Conservation (phyloP, 106 monocot genomes). For the Dendrobium chrysotoxum region DNA sequence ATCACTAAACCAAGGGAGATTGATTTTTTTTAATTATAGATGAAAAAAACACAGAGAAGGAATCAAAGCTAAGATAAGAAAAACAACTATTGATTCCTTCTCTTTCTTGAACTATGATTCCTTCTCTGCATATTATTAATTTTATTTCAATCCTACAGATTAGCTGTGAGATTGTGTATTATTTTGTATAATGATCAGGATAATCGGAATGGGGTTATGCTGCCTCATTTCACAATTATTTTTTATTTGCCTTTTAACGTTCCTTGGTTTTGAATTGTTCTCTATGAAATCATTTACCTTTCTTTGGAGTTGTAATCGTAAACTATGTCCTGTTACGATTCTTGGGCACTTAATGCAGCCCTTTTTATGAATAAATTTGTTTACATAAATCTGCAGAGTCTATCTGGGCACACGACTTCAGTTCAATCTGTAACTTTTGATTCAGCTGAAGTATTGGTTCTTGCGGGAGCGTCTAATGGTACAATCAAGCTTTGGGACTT, state of each 20-base stretch:
- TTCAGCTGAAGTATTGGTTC: constrained; percentile 70
- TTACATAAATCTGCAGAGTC: constrained; percentile 44
- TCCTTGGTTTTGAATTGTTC: background rate
- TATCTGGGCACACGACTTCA: constrained; percentile 69
- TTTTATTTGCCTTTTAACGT: background rate
- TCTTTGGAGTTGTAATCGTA: background rate
- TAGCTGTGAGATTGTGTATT: background rate
- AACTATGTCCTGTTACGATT: background rate
- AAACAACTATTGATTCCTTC: no score
- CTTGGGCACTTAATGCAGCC: background rate
- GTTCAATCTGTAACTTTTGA: constrained; percentile 78
- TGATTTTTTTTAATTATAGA: no score
- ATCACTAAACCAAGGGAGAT: no score
- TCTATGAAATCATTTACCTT: background rate
- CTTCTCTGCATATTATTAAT: background rate
- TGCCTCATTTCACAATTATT: background rate
- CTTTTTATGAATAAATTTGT: background rate
- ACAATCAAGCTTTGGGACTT: constrained; percentile 88
- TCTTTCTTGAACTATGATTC: no score
- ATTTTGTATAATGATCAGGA: background rate
- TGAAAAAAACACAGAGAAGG: no score
- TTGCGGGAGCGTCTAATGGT: constrained; percentile 82
- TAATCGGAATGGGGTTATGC: background rate
- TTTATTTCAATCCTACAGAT: background rate
- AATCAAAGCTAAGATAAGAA: no score